Evolutionary conservation across 805 yeast species (phyloP).

Genomic region (Nakazawaea sp.): DNA sequence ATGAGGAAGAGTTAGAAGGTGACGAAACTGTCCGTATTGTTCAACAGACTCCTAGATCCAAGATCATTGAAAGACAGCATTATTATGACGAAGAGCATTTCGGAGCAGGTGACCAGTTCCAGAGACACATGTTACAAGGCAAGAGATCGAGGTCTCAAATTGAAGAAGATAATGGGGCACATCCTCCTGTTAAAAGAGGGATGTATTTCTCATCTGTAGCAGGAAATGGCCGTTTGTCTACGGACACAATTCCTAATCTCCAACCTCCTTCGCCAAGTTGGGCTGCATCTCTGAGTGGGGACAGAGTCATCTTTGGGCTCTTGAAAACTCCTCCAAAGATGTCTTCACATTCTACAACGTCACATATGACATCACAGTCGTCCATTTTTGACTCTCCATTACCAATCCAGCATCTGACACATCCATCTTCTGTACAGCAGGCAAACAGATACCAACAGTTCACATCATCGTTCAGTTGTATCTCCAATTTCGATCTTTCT

Average conservation of each 20-base stretch:
- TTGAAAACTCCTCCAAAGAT: conserved; percentile 9
- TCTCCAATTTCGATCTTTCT: conserved; percentile 55
- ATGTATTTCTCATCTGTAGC: conserved; percentile 1
- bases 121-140: no score
- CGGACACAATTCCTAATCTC: conserved; percentile 25
- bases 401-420: conserved; percentile 28
- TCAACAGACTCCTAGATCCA: conserved; percentile 7
- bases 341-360: conserved; percentile 25
- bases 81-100: not conserved
- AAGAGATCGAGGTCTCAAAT: no score
- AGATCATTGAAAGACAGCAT: conserved; percentile 5
- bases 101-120: no score
- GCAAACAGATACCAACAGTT: conserved; percentile 19
- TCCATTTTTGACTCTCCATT: conserved; percentile 11
- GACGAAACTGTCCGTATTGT: conserved; percentile 9
- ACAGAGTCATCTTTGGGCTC: conserved; percentile 24
- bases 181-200: not conserved
- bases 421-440: conserved; percentile 14
- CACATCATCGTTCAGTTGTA: conserved; percentile 62
- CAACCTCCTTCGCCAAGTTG: conserved; percentile 33
- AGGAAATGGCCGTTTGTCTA: conserved; percentile 14
- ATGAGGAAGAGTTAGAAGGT: conserved; percentile 9
- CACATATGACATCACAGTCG: conserved; percentile 5
- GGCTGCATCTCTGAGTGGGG: conserved; percentile 35
- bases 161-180: conserved; percentile 3